A percentile compares a stretch with the other conserved stretches of the same genome.
phyloP scores from a whole-genome alignment of 1,284 basidiomycete species.

The Tremellales sp. region DNA sequence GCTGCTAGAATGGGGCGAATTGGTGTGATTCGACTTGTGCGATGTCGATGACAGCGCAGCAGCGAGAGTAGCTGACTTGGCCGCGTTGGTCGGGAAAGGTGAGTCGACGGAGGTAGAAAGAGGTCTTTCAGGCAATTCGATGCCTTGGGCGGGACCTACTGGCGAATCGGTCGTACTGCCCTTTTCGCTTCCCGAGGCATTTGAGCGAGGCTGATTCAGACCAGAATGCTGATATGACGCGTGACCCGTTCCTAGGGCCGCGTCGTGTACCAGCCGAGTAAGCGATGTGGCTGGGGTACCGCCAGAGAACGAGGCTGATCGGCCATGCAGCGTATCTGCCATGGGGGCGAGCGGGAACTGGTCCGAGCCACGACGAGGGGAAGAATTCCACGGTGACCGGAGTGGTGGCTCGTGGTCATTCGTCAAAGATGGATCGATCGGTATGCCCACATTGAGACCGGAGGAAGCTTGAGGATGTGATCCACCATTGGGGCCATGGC shows the following conservation, averaged over 20 bases:
- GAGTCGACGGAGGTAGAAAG: slow-evolving; percentile 17
- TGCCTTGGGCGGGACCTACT: not conserved
- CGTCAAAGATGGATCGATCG: slow-evolving; percentile 1
- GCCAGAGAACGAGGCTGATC: slow-evolving; percentile 19
- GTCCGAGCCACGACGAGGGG: slow-evolving; percentile 26
- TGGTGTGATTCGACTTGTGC: slow-evolving; percentile 18
- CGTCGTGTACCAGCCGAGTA: slow-evolving; percentile 47
- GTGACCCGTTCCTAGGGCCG: slow-evolving; percentile 42
- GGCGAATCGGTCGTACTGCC: slow-evolving; percentile 16
- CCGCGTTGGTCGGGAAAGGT: not conserved
- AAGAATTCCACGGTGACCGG: slow-evolving; percentile 16
- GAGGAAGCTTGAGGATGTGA: slow-evolving; percentile 17
- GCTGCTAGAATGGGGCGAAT: not conserved
- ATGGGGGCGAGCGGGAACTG: slow-evolving; percentile 19
- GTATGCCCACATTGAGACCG: not conserved
- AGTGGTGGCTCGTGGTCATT: slow-evolving; percentile 6
- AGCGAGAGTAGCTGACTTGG: slow-evolving; percentile 5
- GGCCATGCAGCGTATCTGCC: slow-evolving; percentile 2
- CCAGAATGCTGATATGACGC: slow-evolving; percentile 20
- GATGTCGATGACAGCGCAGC: slow-evolving; percentile 4
- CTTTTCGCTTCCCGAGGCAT: slow-evolving; percentile 14
- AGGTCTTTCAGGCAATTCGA: slow-evolving; percentile 8
- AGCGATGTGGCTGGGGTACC: slow-evolving; percentile 32
- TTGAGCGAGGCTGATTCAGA: slow-evolving; percentile 14
- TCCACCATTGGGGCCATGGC: slow-evolving; percentile 11